Evolutionary conservation across 306 rosid species (phyloP).

Genomic region (Begonia masoniana): DNA sequence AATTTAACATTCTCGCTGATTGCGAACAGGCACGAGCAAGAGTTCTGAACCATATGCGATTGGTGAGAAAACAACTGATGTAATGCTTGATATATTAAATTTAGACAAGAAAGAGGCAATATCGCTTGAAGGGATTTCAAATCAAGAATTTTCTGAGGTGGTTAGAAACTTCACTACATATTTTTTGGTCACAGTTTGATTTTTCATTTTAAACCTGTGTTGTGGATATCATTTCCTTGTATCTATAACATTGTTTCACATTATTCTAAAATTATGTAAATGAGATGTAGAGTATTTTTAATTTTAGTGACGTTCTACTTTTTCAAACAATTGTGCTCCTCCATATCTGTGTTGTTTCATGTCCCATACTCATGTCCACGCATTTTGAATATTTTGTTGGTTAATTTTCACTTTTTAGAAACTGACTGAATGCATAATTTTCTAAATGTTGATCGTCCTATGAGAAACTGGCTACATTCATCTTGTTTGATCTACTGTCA

Average conservation of each 20-base stretch:
- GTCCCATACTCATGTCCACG: no score
- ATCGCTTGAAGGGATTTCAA: slow-evolving; percentile 61
- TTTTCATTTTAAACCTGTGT: no score
- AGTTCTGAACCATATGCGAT: slow-evolving; percentile 53
- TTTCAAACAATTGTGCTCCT: not conserved
- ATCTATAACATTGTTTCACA: no score
- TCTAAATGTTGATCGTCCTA: no score
- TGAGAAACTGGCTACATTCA: no score
- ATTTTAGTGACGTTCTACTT: not conserved
- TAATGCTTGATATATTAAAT: slow-evolving; percentile 73
- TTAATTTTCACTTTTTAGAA: not conserved
- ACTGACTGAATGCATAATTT: slow-evolving; percentile 3
- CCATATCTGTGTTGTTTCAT: no score
- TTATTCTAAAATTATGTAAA: no score
- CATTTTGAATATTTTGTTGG: no score
- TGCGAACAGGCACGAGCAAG: slow-evolving; percentile 66
- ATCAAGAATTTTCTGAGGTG: slow-evolving; percentile 87
- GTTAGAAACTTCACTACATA: not conserved
- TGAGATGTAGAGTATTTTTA: no score
- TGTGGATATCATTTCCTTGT: no score
- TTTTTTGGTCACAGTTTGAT: no score
- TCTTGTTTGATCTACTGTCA: slow-evolving; percentile 13
- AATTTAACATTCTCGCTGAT: slow-evolving; percentile 8
- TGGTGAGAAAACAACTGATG: slow-evolving; percentile 50
- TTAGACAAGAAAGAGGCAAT: slow-evolving; percentile 69